These are phyloP conservation scores for Rhizophagus prolifer DNA, from an alignment of 192 early-diverging fungal genomes.

Conservation along the genomic window DNA sequence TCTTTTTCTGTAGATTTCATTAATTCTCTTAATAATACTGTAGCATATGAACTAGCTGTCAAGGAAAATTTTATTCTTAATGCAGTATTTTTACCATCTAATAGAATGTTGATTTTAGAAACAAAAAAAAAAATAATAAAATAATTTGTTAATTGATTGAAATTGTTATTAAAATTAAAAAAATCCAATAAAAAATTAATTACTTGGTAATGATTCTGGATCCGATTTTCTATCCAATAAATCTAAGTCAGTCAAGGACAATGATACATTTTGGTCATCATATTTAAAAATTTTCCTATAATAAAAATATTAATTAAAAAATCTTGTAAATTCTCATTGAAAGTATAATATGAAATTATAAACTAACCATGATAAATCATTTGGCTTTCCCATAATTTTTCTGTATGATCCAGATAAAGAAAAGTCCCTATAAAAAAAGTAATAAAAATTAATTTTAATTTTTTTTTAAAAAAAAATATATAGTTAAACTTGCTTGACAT, in stretches of 20 bases:
- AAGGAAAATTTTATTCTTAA: slow-evolving; percentile 78
- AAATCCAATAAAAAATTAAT: not conserved
- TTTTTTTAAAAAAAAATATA: not conserved
- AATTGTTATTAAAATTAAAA: not conserved
- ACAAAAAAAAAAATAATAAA: not conserved
- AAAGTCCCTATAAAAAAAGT: slow-evolving; percentile 50
- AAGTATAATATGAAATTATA: not conserved
- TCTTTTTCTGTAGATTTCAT: slow-evolving; percentile 48
- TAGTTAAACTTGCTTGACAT: slow-evolving; percentile 44
- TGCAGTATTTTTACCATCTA: slow-evolving; percentile 69
- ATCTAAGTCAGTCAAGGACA: slow-evolving; percentile 67
- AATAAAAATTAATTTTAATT: not conserved
- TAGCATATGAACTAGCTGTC: slow-evolving; percentile 86
- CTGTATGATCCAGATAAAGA: slow-evolving; percentile 68
- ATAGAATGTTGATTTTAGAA: slow-evolving; percentile 4
- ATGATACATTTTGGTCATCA: slow-evolving; percentile 55
- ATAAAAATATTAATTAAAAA: not conserved
- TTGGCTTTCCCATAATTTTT: slow-evolving; percentile 57
- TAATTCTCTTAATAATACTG: slow-evolving; percentile 94
- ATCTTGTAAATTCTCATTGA: not conserved
- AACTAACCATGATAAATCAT: slow-evolving; percentile 51
- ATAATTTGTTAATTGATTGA: not conserved
- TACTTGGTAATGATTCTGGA: slow-evolving; percentile 35
- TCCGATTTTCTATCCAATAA: slow-evolving; percentile 49
- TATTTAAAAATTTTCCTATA: slow-evolving; percentile 62